Evolutionary conservation across 139 green algal species (phyloP), one percentile per base, ranked within the genome.

Genomic region (Coelastrella sp.): DNA sequence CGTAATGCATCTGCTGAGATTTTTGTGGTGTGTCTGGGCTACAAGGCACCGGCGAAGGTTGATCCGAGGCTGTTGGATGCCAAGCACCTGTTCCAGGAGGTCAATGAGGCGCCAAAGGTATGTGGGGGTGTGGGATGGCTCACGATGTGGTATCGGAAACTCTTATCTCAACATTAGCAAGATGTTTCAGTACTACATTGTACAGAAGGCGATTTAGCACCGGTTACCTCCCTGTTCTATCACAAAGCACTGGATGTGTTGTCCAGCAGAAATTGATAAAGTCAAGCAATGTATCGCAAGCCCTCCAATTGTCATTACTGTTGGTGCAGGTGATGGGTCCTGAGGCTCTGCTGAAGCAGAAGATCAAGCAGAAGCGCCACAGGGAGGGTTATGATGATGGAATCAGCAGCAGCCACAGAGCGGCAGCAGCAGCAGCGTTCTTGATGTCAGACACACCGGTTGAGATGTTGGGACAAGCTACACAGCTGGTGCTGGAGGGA

Each of bases 351-450:
- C 88, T 98, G 88, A 92, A 93, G 74, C 80, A 94, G 49, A 97
- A 97, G 91, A 93, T 96, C 57, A 98, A 98, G 93, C 92, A 95
- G 90, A 96, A 93, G 80, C 89, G 95, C 1, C 92, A 93, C 84
- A 90, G 97, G 20, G 96, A 98, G 87, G 97, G 97, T 7, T 99
- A 99, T 91, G 98, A 98, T 92, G 98, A 99, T 49, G 98, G 98
- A 0, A 24, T 97, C 4, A 96, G 94, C 61, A 96, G 93, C 81
- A 92, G 88, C 3, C 95, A 95, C 93, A 95, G 93, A 81, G 66
- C 57, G 19, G 82, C 56, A 19, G 81, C 94, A 7, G 97, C 95
- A 3, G 85, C 95, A 17, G 94, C 94, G 9, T 99, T 99, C 91
- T 84, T 99, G 19, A 56, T 91, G 6, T 90, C 85, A 20, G 90